Percentiles rank a stretch among this genome's conserved stretches.
These are phyloP conservation scores for Erysimum cheiranthoides DNA, from an alignment of 345 rosid species.

Conservation along the genomic window DNA sequence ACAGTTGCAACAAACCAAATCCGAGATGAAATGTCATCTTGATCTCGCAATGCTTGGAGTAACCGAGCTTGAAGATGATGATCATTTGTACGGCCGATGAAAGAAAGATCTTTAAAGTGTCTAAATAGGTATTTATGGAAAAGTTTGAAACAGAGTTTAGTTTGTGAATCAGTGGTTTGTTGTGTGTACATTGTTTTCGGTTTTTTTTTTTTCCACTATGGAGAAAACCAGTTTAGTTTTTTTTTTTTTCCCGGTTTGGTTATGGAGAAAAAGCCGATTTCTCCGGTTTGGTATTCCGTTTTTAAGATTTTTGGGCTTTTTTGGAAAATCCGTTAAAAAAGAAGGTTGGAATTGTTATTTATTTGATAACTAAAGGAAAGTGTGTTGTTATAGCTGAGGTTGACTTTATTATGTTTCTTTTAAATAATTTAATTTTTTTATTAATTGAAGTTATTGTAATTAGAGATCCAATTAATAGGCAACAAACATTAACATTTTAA, in stretches of 20 bases:
- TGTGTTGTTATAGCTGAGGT: background rate
- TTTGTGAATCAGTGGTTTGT: slow-evolving; percentile 32
- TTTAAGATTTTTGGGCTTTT: too few relatives aligned
- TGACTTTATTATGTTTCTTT: too few relatives aligned
- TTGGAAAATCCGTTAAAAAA: too few relatives aligned
- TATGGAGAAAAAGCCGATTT: slow-evolving; percentile 15
- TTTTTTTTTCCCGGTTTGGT: slow-evolving; percentile 41
- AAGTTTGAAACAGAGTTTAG: slow-evolving; percentile 40
- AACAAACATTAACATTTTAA: too few relatives aligned
- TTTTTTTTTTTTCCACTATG: slow-evolving; percentile 16
- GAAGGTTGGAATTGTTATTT: too few relatives aligned
- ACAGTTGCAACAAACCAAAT: slow-evolving; percentile 71
- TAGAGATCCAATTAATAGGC: too few relatives aligned
- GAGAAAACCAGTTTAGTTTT: slow-evolving; percentile 41
- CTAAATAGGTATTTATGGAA: slow-evolving; percentile 43
- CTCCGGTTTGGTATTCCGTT: background rate
- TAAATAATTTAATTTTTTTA: too few relatives aligned
- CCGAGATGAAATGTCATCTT: slow-evolving; percentile 87
- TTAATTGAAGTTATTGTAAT: too few relatives aligned
- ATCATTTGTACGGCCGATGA: slow-evolving; percentile 65
- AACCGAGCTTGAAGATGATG: slow-evolving; percentile 78
- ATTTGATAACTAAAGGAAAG: slow-evolving; percentile 17
- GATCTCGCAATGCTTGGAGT: slow-evolving; percentile 96
- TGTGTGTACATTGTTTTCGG: slow-evolving; percentile 38
- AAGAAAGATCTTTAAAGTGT: slow-evolving; percentile 22